Base-by-base conservation (phyloP, 768 basidiomycete genomes). In the Pholiota conissans region DNA sequence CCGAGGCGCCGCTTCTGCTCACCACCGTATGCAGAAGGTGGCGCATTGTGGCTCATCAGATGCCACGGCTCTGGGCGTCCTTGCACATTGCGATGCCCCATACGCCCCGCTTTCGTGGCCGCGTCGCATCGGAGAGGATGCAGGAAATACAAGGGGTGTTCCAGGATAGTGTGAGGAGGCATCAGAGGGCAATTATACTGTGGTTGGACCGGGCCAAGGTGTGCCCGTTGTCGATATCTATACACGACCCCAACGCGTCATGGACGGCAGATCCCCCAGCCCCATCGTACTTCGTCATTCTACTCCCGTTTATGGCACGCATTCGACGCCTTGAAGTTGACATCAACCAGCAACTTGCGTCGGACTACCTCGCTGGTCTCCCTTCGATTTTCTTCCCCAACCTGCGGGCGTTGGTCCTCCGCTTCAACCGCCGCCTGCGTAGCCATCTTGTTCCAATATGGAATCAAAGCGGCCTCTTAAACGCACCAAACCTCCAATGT, bases 391-490 rank as follows among this genome's bases (percentile, higher is more conserved):
- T 20, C 13, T 52, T 52, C 11, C 35, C 51, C 2, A 20, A 28
- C 3, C 51, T 52, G 11, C 51, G 35, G 11, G 37, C 34, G 4
- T 35, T 52, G 16, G 9, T 37, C 5, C 4, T 52, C 3, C 22
- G 24, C 11, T 40, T 52, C 26, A 24, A 52, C 16, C 51, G 34
- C 5, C 14, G 34, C 3, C 10, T 16, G 10, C 50, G 20, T 16
- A 6, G 3, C 26, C 18, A 13, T 10, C 3, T 8, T 2, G n/a
- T 29, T 29, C 5, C 18, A 3, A 1, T 24, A 22, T 64, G 60
- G 63, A 26, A n/a, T n/a, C 29, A 34, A 0, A 51, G 57, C 29
- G 63, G 63, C 5, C 46, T 64, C 9, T 52, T 64, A 8, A 61
- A 35, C 16, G 49, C 56, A 3, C 30, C 28, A 1, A 29, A 42